A percentile compares a stretch with the other conserved stretches of the same genome.
These are phyloP conservation scores for Terfezia boudieri DNA, from an alignment of 495 filamentous ascomycete species.

Conservation along the genomic window DNA sequence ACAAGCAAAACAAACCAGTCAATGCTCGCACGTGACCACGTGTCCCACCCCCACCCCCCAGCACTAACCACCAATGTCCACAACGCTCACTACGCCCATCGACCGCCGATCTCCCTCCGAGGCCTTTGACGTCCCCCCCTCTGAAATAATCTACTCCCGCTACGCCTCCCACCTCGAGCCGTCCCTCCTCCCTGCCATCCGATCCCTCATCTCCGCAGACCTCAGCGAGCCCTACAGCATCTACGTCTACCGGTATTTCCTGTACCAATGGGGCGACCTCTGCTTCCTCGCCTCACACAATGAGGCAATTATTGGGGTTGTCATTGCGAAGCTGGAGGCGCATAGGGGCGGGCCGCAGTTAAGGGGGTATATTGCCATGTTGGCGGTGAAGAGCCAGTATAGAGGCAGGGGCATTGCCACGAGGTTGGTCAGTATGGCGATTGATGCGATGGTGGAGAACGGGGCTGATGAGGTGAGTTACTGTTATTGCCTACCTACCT, in stretches of 20 bases:
- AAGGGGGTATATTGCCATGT: constrained; percentile 96
- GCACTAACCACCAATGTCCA: not conserved
- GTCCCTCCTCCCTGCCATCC: constrained; percentile 64
- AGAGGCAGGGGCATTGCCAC: constrained; percentile 75
- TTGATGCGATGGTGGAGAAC: constrained; percentile 68
- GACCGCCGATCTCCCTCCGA: not conserved
- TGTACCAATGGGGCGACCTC: constrained; percentile 93
- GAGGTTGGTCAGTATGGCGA: constrained; percentile 64
- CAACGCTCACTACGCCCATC: not conserved
- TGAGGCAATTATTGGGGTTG: constrained; percentile 50
- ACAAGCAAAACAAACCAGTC: too few species aligned
- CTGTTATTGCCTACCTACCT: not conserved
- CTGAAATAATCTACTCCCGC: constrained; percentile 54
- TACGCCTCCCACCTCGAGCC: constrained; percentile 62
- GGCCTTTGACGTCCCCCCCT: constrained; percentile 12
- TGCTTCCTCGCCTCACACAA: constrained; percentile 42
- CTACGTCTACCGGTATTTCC: constrained; percentile 96
- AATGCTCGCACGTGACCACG: too few species aligned
- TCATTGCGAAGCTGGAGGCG: constrained; percentile 87
- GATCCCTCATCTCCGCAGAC: constrained; percentile 85
- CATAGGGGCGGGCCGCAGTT: constrained; percentile 56
- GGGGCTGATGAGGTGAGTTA: constrained; percentile 61
- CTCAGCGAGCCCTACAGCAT: constrained; percentile 98
- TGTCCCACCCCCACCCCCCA: too few species aligned
- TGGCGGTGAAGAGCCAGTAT: constrained; percentile 58